A percentile compares a stretch with the other conserved stretches of the same genome.
Evolutionary conservation across 805 yeast genomes (phyloP).

Genomic region (Lachancea lanzarotensis): DNA sequence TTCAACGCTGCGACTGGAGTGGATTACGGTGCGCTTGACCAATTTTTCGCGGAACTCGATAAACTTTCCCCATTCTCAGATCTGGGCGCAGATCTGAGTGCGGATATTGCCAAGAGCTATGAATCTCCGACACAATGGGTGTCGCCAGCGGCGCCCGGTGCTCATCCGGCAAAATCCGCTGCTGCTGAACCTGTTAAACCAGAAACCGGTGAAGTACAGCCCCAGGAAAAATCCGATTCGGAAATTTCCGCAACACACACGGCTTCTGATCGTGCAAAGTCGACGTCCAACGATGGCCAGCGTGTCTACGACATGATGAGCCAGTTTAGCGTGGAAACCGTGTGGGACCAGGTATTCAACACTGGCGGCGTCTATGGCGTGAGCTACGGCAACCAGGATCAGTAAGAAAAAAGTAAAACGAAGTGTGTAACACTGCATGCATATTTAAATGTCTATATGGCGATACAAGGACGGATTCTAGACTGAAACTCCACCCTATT

Average conservation of each 20-base stretch:
- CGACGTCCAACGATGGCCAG: constrained; percentile 41
- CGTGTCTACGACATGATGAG: constrained; percentile 53
- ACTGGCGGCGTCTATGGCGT: constrained; percentile 6
- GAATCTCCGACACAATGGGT: not conserved
- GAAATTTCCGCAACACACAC: not conserved
- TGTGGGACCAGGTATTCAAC: constrained; percentile 46
- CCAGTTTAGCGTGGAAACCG: constrained; percentile 57
- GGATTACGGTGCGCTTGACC: constrained; percentile 7
- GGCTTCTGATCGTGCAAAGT: not conserved
- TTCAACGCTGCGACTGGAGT: constrained; percentile 5
- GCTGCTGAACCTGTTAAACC: not conserved
- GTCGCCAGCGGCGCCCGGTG: not conserved
- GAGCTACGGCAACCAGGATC: not conserved
- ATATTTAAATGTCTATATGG: not conserved
- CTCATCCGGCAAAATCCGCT: not conserved
- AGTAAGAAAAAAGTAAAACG: not conserved
- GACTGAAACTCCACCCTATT: too few relatives aligned
- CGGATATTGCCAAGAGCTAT: not conserved
- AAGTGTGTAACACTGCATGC: not conserved
- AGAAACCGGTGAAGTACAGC: not conserved
- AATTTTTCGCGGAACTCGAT: constrained; percentile 8
- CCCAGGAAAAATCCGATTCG: not conserved
- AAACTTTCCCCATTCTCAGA: constrained; percentile 19
- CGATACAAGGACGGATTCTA: too few relatives aligned
- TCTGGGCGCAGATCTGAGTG: constrained; percentile 15